Base-by-base conservation (phyloP, 1,139 yeast genomes). In the Suhomyces coccinellae region DNA sequence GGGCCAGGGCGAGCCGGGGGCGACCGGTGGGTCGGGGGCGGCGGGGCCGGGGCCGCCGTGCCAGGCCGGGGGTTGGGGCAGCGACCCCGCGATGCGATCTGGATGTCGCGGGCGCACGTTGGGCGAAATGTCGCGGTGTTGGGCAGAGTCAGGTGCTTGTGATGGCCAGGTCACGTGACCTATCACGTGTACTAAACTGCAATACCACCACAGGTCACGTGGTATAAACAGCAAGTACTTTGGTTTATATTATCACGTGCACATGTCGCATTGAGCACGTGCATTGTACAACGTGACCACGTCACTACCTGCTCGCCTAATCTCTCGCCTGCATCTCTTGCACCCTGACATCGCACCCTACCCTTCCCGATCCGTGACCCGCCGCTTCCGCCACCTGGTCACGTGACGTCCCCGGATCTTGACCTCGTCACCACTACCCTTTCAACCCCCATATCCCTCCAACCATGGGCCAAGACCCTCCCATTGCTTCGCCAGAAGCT, bases 61-160 rank as follows among this genome's bases (percentile, higher is more conserved):
- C 24, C 24, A 20, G 24, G 24, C 24, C 24, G 24, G 24, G 20
- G 24, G 24, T 26, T 12, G 30, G 20, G n/a, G 39, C n/a, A n/a
- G 17, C 29, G 32, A 28, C 43, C 43, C 38, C 43, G 38, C 43
- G 43, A 35, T 31, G 32, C 36, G 39, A 39, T 39, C 36, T 35
- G 35, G 20, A 34, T 33, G 43, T 34, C 38, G 43, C 33, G 33
- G 36, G 12, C n/a, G 29, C 17, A 24, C 38, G 43, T 40, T 40
- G 43, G 43, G 43, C 24, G 14, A 40, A 40, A 40, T 40, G 43
- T 40, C 43, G 43, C 35, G 24, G 36, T 26, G 36, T 26, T 10
- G 29, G n/a, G 29, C n/a, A 3, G 29, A 12, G 29, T 26, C 29
- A 10, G 4, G 3, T n/a, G n/a, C n/a, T n/a, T n/a, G n/a, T n/a